Evolutionary conservation across 2,329 filamentous ascomycete species (phyloP), one percentile per base, ranked within the genome.

Genomic region (Cladosporium sp.): DNA sequence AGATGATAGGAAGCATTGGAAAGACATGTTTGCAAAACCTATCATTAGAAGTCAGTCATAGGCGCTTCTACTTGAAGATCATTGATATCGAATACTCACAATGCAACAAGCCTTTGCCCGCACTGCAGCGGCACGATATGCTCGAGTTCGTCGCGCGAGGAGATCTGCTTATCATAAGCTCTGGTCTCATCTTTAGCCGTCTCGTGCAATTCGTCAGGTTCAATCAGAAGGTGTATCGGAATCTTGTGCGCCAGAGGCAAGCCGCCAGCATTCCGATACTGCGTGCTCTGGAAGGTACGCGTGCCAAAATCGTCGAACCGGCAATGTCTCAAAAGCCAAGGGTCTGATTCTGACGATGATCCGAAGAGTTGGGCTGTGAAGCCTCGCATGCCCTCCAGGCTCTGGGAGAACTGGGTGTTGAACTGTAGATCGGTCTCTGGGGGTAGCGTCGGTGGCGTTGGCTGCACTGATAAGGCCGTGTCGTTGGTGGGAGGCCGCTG

Each of bases 231-330:
- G 23, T 63, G 61, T 46, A 63, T 63, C 7, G 61, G 61, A 18
- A 63, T 63, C 26, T 63, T 63, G 2, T 63, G 50, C 1, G 35
- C 61, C 26, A 63, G n/a, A 14, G 61, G 61, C 5, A 63, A 21
- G 33, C 61, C 61, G n/a, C 61, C 61, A 44, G 61, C 61, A 33
- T 55, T 63, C 23, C 61, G 61, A 31, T 40, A 63, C 21, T 56
- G 50, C n/a, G 61, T 55, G 8, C 31, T 63, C 50, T 63, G 61
- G 7, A 63, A 63, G 11, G 50, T 56, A 5, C 35, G 49, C 14
- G 23, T 63, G 18, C 61, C 61, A 35, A 63, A 55, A 12, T 63
- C 61, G 31, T 63, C 61, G 26, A 63, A 63, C 26, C 55, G 55
- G 37, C 61, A 63, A 33, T 63, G 61, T 5, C 61, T 55, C 16